Percentiles rank a stretch among this genome's conserved stretches.
These are phyloP conservation scores for Leptodontidium sp. DNA, from an alignment of 2,329 filamentous ascomycete species.

Conservation along the genomic window DNA sequence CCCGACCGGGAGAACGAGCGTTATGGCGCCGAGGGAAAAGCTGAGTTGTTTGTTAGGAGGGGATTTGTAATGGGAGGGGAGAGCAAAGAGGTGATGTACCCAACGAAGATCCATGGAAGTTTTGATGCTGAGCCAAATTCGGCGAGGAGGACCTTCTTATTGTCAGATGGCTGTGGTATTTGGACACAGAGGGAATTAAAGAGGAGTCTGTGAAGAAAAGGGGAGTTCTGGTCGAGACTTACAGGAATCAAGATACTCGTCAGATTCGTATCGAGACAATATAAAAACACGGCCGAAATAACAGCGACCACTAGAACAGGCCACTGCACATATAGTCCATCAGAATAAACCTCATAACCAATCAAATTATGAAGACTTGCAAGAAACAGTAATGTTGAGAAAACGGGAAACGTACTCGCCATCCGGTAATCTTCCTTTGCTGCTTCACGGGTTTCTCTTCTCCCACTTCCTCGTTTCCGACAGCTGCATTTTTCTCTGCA, in stretches of 20 bases:
- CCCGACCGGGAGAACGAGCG: slow-evolving; percentile 5
- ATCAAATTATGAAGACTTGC: not conserved
- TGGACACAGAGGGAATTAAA: too few species aligned
- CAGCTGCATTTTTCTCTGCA: not conserved
- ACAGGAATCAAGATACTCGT: slow-evolving; percentile 15
- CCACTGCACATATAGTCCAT: not conserved
- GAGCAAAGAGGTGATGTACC: not conserved
- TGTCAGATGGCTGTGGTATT: not conserved
- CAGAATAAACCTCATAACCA: not conserved
- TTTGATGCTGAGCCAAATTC: not conserved
- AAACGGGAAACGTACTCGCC: not conserved
- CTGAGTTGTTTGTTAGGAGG: not conserved
- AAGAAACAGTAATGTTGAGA: not conserved
- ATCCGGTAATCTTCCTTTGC: slow-evolving; percentile 4
- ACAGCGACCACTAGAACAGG: not conserved
- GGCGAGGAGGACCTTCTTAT: not conserved
- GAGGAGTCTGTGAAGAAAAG: too few species aligned
- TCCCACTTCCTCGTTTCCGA: not conserved
- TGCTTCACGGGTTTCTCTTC: not conserved
- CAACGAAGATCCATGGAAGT: not conserved
- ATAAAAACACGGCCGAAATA: not conserved
- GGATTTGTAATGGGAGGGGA: not conserved
- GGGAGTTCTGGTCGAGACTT: not conserved
- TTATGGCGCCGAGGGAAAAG: slow-evolving; percentile 9
- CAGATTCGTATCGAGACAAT: slow-evolving; percentile 10